Conservation (phyloP, 345 rosid genomes). For the Cochlearia excelsa region DNA sequence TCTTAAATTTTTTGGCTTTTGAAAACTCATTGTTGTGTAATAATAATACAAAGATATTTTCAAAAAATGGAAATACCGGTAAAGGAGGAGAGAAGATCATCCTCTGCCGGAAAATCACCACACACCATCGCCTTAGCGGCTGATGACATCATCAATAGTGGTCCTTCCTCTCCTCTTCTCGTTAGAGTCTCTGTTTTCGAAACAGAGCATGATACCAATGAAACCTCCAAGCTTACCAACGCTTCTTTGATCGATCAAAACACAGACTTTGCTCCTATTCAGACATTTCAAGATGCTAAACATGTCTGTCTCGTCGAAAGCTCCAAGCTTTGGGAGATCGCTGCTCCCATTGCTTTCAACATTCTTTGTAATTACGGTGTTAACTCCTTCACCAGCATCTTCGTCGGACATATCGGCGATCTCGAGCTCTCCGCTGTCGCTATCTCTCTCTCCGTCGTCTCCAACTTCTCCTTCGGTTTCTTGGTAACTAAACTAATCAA, state of each 20-base stretch:
- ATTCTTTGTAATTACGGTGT: conserved; percentile 82
- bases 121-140: conserved; percentile 6
- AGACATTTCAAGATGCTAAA: conserved; percentile 47
- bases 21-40: too few species aligned
- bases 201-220: conserved; percentile 29
- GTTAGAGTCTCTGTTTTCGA: conserved; percentile 27
- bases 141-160: conserved; percentile 25
- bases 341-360: conserved; percentile 88
- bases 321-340: conserved; percentile 69
- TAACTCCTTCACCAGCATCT: conserved; percentile 87
- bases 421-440: conserved; percentile 90
- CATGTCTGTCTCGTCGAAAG: conserved; percentile 51
- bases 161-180: conserved; percentile 25
- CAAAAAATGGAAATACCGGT: conserved; percentile 39
- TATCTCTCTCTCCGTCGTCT: conserved; percentile 74
- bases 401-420: conserved; percentile 87
- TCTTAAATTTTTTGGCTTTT: too few species aligned
- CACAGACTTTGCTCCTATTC: conserved; percentile 52
- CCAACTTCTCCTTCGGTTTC: conserved; percentile 92
- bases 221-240: conserved; percentile 49
- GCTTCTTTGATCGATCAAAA: conserved; percentile 55
- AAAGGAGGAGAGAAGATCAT: conserved; percentile 38
- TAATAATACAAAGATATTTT: conserved; percentile 31
- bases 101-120: conserved; percentile 39
- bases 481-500: conserved; percentile 41